Evolutionary conservation across 257 asterid species (phyloP).

Genomic region (Nicotiana sylvestris): DNA sequence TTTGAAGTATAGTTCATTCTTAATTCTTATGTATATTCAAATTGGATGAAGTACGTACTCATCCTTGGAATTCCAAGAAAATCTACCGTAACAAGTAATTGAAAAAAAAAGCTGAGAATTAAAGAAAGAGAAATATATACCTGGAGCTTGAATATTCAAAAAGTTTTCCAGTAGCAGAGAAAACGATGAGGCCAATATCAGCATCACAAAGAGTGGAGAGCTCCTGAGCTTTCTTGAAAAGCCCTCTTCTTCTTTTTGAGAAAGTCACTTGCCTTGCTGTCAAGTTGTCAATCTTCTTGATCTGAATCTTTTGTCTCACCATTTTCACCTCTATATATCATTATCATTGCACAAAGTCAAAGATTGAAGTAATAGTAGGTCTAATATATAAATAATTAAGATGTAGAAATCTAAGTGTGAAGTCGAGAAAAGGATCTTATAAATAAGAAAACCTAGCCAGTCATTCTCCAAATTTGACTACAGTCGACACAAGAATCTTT

Average conservation of each 20-base stretch:
- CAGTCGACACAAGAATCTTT: background rate
- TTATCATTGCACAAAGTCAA: too few species aligned
- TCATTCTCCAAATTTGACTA: background rate
- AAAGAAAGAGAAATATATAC: slow-evolving; percentile 26
- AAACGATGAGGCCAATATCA: slow-evolving; percentile 70
- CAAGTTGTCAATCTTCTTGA: slow-evolving; percentile 75
- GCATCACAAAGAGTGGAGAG: slow-evolving; percentile 83
- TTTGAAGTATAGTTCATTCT: too few species aligned
- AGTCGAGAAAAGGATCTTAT: too few species aligned
- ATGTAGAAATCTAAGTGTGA: too few species aligned
- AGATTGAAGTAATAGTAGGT: too few species aligned
- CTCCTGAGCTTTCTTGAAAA: slow-evolving; percentile 81
- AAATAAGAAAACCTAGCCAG: background rate
- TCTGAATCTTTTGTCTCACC: slow-evolving; percentile 80
- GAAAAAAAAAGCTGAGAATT: background rate
- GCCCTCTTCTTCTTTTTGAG: slow-evolving; percentile 84
- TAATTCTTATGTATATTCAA: too few species aligned
- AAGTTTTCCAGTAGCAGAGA: slow-evolving; percentile 78
- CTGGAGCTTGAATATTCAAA: slow-evolving; percentile 60
- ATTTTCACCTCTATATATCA: slow-evolving; percentile 16
- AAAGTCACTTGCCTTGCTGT: slow-evolving; percentile 76
- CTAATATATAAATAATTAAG: too few species aligned
- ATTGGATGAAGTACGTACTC: background rate
- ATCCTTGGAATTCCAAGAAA: background rate
- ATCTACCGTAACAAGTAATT: too few species aligned